phyloP scores from a whole-genome alignment of 768 basidiomycete genomes.

The Collybiopsis luxurians region DNA sequence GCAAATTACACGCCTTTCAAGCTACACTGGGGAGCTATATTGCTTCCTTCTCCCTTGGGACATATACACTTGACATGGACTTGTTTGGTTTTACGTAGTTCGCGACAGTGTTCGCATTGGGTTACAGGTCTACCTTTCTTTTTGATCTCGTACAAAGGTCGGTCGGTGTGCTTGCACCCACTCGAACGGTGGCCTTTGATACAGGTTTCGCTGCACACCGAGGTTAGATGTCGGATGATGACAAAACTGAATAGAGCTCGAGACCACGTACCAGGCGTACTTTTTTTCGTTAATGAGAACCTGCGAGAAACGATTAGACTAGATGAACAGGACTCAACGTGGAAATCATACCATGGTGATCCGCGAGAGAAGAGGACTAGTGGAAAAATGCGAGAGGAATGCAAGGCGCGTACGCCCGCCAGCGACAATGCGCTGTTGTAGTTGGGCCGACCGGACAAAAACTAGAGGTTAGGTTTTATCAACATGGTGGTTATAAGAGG shows the following conservation, averaged over 20 bases:
- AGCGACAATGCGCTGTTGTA: conserved; percentile 39
- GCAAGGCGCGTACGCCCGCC: conserved; percentile 52
- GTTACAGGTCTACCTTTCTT: conserved; percentile 91
- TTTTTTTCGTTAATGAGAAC: conserved; percentile 74
- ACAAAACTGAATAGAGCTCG: not conserved
- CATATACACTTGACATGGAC: conserved; percentile 87
- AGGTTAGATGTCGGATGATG: conserved; percentile 1
- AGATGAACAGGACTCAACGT: not conserved
- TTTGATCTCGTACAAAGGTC: conserved; percentile 89
- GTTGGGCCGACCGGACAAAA: conserved; percentile 20
- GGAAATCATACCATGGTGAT: conserved; percentile 39
- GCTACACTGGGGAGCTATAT: conserved; percentile 32
- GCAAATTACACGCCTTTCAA: conserved; percentile 61
- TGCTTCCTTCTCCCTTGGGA: conserved; percentile 58
- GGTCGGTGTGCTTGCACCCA: conserved; percentile 83
- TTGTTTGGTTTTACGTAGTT: conserved; percentile 80
- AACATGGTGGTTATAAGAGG: conserved; percentile 7
- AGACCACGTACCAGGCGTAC: conserved; percentile 68
- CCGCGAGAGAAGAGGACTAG: not conserved
- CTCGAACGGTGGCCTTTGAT: conserved; percentile 98
- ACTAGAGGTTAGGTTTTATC: not conserved
- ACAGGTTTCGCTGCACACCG: conserved; percentile 75
- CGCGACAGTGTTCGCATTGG: conserved; percentile 86
- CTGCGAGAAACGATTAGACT: conserved; percentile 29
- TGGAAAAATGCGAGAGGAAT: conserved; percentile 18